These are phyloP conservation scores for Cladobotryum protrusum DNA, from an alignment of 2,329 filamentous ascomycete genomes.

Conservation along the genomic window DNA sequence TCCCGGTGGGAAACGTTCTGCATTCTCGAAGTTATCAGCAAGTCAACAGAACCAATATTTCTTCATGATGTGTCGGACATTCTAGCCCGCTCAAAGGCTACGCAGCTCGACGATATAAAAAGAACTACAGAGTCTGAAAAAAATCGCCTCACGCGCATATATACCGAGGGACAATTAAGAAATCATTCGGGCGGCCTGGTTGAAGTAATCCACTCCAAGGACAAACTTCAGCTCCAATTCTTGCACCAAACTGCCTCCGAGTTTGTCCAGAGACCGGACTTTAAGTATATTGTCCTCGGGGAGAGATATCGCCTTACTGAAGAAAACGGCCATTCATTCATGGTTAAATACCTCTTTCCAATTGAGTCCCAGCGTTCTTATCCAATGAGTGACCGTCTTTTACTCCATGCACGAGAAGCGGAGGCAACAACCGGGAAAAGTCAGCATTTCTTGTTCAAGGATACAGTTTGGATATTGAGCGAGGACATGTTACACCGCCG, in stretches of 20 bases:
- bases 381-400: too few species aligned
- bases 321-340: not conserved
- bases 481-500: not conserved
- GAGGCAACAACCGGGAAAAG: not conserved
- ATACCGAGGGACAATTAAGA: not conserved
- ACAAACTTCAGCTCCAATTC: not conserved
- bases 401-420: not conserved
- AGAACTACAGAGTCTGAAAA: too few species aligned
- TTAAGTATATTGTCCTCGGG: not conserved
- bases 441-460: not conserved
- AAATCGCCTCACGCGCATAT: too few species aligned
- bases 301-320: not conserved
- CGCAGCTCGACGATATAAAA: too few species aligned
- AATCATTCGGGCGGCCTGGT: not conserved
- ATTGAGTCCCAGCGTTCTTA: not conserved
- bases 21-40: conserved; percentile 3
- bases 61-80: not conserved
- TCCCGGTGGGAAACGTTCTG: conserved; percentile 3
- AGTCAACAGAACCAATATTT: not conserved
- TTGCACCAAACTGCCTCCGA: not conserved
- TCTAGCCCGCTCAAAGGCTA: not conserved
- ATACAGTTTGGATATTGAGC: not conserved
- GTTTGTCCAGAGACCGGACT: not conserved
- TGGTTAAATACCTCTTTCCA: not conserved
- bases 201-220: not conserved